Base-by-base conservation (phyloP, 192 early-diverging fungal species). In the Backusella sp. region DNA sequence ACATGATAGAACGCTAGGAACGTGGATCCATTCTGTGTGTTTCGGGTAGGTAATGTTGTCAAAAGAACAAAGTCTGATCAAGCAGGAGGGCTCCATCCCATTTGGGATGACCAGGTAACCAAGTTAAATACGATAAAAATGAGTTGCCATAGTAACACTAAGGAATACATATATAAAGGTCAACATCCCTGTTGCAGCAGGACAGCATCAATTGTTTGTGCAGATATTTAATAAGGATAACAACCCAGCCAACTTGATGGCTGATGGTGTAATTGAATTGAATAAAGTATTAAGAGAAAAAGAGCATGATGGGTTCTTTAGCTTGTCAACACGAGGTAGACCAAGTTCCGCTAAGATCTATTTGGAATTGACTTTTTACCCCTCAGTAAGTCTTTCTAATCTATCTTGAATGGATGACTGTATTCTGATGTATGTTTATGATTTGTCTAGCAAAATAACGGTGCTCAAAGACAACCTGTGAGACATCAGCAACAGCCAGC, bases 21-120 rank as follows among this genome's bases (percentile, higher is more conserved):
- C 1, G 12, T 62, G 72, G 82, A 85, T 68, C 86, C 88, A 1
- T 89, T 86, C 30, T 83, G 81, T 28, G 62, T 87, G 9, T 89
- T 89, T 66, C 77, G 78, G 15, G 68, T 89, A 1, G 85, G 80
- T 30, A 75, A 77, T 52, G 79, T 82, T 41, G 71, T 79, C 4
- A 86, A 83, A 72, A 79, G 82, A 42, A 81, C 79, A 4, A 84
- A 82, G 39, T 82, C 84, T 5, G 88, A 87, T 39, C 74, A 80
- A 9, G 77, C 84, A 6, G 88, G 88, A 35, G 86, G 86, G 6
- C 82, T 84, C 23, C 70, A 84, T 34, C 88, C 88, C 3, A 73
- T 82, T 30, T 89, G 88, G 88, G 87, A 89, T 73, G 86, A 88
- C 52, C 87, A 89, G 83, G 84, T 89, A 75, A 9, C 42, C 3